phyloP scores from a whole-genome alignment of 2,329 filamentous ascomycete genomes.

The Salinomyces thailandicus region DNA sequence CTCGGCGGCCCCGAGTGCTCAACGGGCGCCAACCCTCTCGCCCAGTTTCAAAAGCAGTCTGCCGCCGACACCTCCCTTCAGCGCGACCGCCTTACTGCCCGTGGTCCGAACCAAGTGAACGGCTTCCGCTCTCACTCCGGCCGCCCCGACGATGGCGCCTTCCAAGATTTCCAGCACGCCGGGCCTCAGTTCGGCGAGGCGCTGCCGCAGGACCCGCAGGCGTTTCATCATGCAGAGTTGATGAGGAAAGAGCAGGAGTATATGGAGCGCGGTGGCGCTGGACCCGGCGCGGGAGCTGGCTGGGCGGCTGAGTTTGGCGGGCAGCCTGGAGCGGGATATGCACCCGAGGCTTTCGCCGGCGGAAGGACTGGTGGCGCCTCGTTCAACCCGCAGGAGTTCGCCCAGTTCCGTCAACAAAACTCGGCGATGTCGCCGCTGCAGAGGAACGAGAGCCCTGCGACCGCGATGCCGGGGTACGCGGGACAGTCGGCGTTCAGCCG shows the following conservation, averaged over 20 bases:
- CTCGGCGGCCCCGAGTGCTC: slow-evolving; percentile 94
- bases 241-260: slow-evolving; percentile 54
- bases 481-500: slow-evolving; percentile 38
- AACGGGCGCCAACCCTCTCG: slow-evolving; percentile 87
- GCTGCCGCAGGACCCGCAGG: slow-evolving; percentile 35
- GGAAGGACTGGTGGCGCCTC: slow-evolving; percentile 10
- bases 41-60: slow-evolving; percentile 94
- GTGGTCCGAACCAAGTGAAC: slow-evolving; percentile 18
- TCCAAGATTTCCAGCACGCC: slow-evolving; percentile 52
- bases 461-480: slow-evolving; percentile 39
- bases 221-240: slow-evolving; percentile 58
- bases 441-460: slow-evolving; percentile 4
- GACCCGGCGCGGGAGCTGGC: slow-evolving; percentile 15
- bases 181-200: slow-evolving; percentile 49
- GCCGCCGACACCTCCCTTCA: slow-evolving; percentile 94
- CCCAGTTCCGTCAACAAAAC: slow-evolving; percentile 64
- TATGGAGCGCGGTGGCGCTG: slow-evolving; percentile 15
- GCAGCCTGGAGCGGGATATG: slow-evolving; percentile 12
- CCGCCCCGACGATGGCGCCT: slow-evolving; percentile 20
- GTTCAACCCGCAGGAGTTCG: slow-evolving; percentile 78
- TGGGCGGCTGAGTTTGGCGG: slow-evolving; percentile 26
- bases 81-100: slow-evolving; percentile 59
- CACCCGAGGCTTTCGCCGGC: slow-evolving; percentile 18
- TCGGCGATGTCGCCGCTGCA: slow-evolving; percentile 40
- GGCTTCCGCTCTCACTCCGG: slow-evolving; percentile 23